Evolutionary conservation across 257 asterid species (phyloP).

Genomic region (Nicotiana otophora): DNA sequence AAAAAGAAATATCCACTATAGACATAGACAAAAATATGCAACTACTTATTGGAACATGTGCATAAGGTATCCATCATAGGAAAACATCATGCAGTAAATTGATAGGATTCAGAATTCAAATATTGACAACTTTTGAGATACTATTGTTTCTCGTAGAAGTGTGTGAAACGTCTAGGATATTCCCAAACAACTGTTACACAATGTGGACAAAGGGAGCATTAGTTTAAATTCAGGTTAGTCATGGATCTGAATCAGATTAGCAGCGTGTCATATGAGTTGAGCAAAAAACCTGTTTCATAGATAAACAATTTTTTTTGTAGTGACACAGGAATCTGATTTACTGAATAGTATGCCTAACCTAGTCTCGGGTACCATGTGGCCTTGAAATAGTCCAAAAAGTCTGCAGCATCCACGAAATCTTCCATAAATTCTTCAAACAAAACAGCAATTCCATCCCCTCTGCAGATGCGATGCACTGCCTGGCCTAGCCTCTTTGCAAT

Average conservation of each 20-base stretch:
- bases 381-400: conserved; percentile 80
- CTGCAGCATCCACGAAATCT: conserved; percentile 49
- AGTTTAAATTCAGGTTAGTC: background rate
- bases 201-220: background rate
- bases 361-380: conserved; percentile 78
- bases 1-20: background rate
- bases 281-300: background rate
- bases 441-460: conserved; percentile 39
- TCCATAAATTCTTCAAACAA: conserved; percentile 52
- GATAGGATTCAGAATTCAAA: background rate
- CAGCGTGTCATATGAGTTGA: background rate
- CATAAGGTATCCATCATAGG: background rate
- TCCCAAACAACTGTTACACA: background rate
- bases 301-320: background rate
- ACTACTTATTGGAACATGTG: background rate
- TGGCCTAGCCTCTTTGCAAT: conserved; percentile 56
- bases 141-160: background rate
- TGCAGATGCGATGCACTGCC: conserved; percentile 48
- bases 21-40: background rate
- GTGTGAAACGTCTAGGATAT: background rate
- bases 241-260: background rate
- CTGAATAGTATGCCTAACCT: conserved; percentile 34
- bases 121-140: background rate
- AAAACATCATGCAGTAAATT: background rate
- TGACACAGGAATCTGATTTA: background rate